These are phyloP conservation scores for Suhomyces pyralidae DNA, from an alignment of 805 yeast genomes.

Conservation along the genomic window DNA sequence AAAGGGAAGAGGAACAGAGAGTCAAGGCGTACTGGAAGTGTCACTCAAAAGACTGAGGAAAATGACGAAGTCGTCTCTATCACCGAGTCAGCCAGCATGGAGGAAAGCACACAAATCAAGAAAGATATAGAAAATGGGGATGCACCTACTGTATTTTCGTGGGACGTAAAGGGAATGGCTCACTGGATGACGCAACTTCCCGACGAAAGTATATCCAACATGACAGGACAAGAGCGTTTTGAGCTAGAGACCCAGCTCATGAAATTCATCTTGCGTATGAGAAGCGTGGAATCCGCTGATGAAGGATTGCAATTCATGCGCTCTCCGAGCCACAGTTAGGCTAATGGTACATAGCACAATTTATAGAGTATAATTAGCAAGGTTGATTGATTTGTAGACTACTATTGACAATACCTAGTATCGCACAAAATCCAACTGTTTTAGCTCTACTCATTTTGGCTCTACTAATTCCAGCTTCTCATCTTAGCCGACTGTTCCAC, in stretches of 20 bases:
- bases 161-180: neutral
- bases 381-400: neutral
- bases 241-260: constrained; percentile 33
- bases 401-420: no score
- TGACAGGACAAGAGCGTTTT: constrained; percentile 17
- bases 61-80: neutral
- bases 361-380: neutral
- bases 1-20: neutral
- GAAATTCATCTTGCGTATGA: constrained; percentile 32
- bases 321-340: neutral
- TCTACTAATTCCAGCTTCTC: no score
- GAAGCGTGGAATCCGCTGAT: constrained; percentile 8
- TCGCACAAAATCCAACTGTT: no score
- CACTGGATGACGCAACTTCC: neutral
- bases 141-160: neutral
- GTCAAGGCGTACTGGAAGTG: neutral
- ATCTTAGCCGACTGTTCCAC: no score
- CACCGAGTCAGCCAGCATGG: neutral
- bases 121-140: neutral
- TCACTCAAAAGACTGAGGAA: neutral
- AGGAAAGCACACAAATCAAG: neutral
- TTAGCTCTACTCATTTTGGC: no score
- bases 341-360: neutral
- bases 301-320: neutral
- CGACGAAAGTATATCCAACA: constrained; percentile 13